Base-by-base conservation (phyloP, 306 rosid genomes). In the Fragaria nilgerrensis region DNA sequence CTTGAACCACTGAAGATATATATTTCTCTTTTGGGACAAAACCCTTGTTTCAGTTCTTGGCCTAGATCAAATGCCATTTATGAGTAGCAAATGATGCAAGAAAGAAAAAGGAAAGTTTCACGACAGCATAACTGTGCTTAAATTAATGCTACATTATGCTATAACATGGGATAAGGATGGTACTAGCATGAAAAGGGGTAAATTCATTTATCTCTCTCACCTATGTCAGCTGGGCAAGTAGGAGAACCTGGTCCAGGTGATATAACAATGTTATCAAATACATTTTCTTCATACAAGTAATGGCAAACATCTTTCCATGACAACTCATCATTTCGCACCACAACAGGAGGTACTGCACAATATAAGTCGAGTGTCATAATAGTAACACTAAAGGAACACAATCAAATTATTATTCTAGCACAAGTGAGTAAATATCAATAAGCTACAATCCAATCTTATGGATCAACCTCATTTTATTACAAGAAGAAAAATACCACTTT, bases 211-310 rank as follows among this genome's bases (percentile, higher is more conserved):
- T 62, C 23, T 34, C 22, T 75, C 93, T 83, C 77, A 96, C 99
- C 99, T 86, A 96, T 87, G 84, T 96, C 98, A 58, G 84, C 79
- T 0, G 96, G 85, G 85, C 92, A 89, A 70, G 90, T 77, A 37
- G 99, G 99, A 78, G 99, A 87, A 78, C 99, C 98, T 59, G 99
- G 99, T 81, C 99, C 99, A 66, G 99, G 99, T 61, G 99, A 96
- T 86, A 96, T 92, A 81, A 96, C 99, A 77, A 96, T 82, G 82
- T 92, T 96, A 84, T 96, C 99, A 89, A 96, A 96, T 71, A 93
- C 91, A 34, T 85, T 89, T 82, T 91, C 94, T 85, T 89, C 90
- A 12, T 96, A 96, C 81, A 96, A 70, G 84, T 87, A 84, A 85
- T 85, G 79, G 75, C 71, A 85, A 79, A 89, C 82, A 77, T 96